Evolutionary conservation across 208 protist species (phyloP).

Genomic region (Leishmania braziliensis): DNA sequence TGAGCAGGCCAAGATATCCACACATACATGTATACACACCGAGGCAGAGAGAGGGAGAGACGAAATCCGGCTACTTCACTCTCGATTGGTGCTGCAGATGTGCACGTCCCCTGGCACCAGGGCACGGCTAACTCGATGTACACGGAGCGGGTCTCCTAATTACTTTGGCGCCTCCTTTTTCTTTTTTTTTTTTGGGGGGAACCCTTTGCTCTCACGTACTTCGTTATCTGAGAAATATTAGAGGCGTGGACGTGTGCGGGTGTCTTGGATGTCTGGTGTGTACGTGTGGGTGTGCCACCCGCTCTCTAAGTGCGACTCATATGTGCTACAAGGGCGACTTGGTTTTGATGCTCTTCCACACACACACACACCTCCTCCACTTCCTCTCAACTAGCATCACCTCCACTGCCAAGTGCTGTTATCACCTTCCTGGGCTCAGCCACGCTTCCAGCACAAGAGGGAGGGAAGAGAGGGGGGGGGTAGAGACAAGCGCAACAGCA

Average conservation of each 20-base stretch:
- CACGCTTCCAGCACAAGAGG: background rate
- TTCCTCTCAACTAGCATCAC: background rate
- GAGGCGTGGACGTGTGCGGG: background rate
- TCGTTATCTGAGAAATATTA: background rate
- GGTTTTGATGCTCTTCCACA: no score
- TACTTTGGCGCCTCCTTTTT: background rate
- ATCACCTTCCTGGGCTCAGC: background rate
- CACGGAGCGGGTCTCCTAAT: background rate
- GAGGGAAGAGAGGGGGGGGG: background rate
- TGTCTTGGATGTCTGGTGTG: background rate
- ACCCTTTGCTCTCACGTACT: no score
- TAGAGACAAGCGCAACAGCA: background rate
- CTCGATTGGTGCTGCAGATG: background rate
- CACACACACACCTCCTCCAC: background rate
- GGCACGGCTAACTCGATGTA: background rate
- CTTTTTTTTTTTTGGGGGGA: background rate
- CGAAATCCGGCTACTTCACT: background rate
- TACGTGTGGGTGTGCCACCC: background rate
- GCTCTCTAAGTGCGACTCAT: background rate
- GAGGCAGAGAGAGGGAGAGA: background rate
- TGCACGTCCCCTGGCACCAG: background rate
- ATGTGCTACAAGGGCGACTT: background rate
- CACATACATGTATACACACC: conserved; percentile 4
- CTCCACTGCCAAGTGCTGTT: background rate
- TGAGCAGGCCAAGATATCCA: background rate